phyloP scores from a whole-genome alignment of 192 early-diverging fungal genomes.

The Diversispora epigaea region DNA sequence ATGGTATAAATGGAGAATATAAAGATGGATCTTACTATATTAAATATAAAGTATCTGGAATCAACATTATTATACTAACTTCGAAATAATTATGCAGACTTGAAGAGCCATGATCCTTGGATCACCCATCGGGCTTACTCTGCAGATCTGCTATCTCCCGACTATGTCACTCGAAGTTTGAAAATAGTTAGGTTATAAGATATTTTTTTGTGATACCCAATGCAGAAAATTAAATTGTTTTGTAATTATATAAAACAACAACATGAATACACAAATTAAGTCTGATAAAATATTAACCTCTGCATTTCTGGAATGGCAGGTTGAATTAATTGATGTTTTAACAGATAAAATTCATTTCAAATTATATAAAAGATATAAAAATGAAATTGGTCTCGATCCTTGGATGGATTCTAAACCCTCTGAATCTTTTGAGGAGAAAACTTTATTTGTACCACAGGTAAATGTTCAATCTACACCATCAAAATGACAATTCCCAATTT shows the following conservation, averaged over 20 bases:
- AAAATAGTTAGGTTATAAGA: not conserved
- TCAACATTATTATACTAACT: not conserved
- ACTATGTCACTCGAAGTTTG: not conserved
- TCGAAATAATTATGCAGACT: no score
- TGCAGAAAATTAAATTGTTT: slow-evolving; percentile 21
- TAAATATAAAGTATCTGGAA: not conserved
- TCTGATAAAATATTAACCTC: slow-evolving; percentile 22
- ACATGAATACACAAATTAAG: slow-evolving; percentile 17
- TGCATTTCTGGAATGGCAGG: slow-evolving; percentile 15
- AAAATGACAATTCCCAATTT: no score
- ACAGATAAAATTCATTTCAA: slow-evolving; percentile 17
- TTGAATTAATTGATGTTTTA: slow-evolving; percentile 12
- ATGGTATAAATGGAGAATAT: no score
- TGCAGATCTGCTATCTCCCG: not conserved
- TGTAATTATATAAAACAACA: slow-evolving; percentile 22
- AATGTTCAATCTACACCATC: no score
- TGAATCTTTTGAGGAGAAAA: slow-evolving; percentile 4
- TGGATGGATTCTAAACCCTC: slow-evolving; percentile 19
- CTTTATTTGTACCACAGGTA: slow-evolving; percentile 18
- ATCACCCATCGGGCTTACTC: not conserved
- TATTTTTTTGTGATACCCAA: not conserved
- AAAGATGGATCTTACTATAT: slow-evolving; percentile 29
- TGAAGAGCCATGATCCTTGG: no score
- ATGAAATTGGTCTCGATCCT: slow-evolving; percentile 13
- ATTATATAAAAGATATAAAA: slow-evolving; percentile 23